Conservation (phyloP, 2,329 filamentous ascomycete species). For the Hypoxylon sp. region DNA sequence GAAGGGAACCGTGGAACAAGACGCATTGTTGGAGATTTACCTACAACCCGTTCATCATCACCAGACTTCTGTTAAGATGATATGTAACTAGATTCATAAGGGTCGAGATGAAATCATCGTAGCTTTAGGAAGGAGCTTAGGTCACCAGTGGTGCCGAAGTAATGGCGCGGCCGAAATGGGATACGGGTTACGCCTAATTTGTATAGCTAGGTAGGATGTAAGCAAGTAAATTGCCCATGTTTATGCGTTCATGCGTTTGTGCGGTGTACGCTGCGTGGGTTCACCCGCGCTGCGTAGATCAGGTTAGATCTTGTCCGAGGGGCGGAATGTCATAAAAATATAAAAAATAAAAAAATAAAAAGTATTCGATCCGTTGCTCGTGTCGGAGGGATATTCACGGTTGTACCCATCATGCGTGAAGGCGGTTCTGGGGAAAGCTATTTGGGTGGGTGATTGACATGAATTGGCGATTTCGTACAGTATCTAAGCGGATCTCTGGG, state of each 20-base stretch:
- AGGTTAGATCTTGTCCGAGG: conserved; percentile 32
- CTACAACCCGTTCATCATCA: neutral
- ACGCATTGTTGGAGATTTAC: conserved; percentile 4
- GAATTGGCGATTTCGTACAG: conserved; percentile 16
- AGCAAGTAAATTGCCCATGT: conserved; percentile 46
- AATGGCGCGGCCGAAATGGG: conserved; percentile 40
- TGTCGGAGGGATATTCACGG: conserved; percentile 3
- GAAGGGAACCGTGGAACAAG: conserved; percentile 14
- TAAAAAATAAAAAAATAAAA: conserved; percentile 15
- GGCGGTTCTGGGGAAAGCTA: conserved; percentile 4
- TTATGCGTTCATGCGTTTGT: conserved; percentile 48
- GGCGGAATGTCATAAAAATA: conserved; percentile 29
- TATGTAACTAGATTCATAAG: conserved; percentile 13
- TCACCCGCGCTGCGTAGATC: conserved; percentile 31
- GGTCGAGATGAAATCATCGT: conserved; percentile 22
- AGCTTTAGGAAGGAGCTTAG: conserved; percentile 31
- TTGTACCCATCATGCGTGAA: no score
- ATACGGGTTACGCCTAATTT: conserved; percentile 14
- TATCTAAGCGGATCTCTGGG: conserved; percentile 41
- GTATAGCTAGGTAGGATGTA: no score
- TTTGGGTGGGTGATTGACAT: conserved; percentile 19
- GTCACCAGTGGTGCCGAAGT: conserved; percentile 37
- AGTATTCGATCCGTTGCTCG: conserved; percentile 31
- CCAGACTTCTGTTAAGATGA: conserved; percentile 3
- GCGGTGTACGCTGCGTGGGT: conserved; percentile 10